Evolutionary conservation across 2,329 filamentous ascomycete genomes (phyloP).

Genomic region (Fusarium sp.): DNA sequence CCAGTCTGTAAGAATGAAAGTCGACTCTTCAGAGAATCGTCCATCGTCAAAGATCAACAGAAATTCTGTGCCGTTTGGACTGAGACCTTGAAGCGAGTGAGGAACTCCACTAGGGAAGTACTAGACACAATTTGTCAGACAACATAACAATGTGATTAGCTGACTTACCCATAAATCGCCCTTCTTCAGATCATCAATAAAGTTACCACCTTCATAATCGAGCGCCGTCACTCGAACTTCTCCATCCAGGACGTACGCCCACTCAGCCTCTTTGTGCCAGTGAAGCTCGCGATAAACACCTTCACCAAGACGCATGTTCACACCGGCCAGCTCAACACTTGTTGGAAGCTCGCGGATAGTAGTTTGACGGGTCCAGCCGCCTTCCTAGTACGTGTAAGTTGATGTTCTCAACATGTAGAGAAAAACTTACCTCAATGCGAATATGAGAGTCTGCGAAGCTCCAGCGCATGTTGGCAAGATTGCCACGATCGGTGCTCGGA

Average conservation of each 20-base stretch:
- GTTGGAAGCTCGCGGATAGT: slow-evolving; percentile 75
- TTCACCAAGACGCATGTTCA: slow-evolving; percentile 83
- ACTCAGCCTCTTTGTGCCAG: slow-evolving; percentile 87
- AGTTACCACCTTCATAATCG: slow-evolving; percentile 82
- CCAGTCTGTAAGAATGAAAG: slow-evolving; percentile 82
- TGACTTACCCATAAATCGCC: slow-evolving; percentile 73
- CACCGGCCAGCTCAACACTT: slow-evolving; percentile 79
- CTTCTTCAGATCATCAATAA: slow-evolving; percentile 81
- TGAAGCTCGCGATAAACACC: slow-evolving; percentile 84
- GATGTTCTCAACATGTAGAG: rapidly evolving
- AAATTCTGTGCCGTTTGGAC: slow-evolving; percentile 70
- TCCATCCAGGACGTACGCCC: slow-evolving; percentile 82
- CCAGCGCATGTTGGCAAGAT: slow-evolving; percentile 81
- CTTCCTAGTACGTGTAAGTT: slow-evolving; percentile 65
- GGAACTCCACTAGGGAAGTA: slow-evolving; percentile 85
- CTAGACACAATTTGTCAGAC: background rate
- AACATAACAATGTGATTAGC: rapidly evolving
- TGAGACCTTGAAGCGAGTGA: slow-evolving; percentile 81
- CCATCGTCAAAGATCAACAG: slow-evolving; percentile 66
- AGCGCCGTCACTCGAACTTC: slow-evolving; percentile 80
- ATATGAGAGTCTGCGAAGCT: slow-evolving; percentile 76
- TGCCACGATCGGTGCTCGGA: slow-evolving; percentile 80
- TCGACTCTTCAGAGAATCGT: slow-evolving; percentile 72
- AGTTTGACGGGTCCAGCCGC: slow-evolving; percentile 83
- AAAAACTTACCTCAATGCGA: slow-evolving; percentile 68